phyloP scores from a whole-genome alignment of 805 yeast genomes.

The Zygoascus ofunaensis region DNA sequence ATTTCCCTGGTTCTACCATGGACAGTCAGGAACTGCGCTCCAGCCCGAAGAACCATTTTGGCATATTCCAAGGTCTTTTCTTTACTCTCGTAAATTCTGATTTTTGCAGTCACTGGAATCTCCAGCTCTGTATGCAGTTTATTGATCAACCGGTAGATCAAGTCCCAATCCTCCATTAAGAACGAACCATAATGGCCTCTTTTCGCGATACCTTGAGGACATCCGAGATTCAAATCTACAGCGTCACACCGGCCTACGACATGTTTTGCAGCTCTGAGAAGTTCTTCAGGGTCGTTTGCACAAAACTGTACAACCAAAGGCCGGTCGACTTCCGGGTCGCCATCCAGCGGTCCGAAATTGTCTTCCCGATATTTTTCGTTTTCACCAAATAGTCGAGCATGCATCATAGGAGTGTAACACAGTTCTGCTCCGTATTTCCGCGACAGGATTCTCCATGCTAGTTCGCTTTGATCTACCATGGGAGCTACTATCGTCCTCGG shows the following conservation, averaged over 20 bases:
- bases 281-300: slow-evolving; percentile 85
- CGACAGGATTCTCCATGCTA: slow-evolving; percentile 88
- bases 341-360: slow-evolving; percentile 61
- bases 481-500: slow-evolving; percentile 93
- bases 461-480: slow-evolving; percentile 95
- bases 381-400: slow-evolving; percentile 81
- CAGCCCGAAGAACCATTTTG: slow-evolving; percentile 77
- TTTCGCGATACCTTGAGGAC: slow-evolving; percentile 96
- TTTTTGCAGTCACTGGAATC: slow-evolving; percentile 91
- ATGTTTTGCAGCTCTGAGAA: slow-evolving; percentile 68
- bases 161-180: slow-evolving; percentile 93
- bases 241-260: slow-evolving; percentile 89
- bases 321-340: slow-evolving; percentile 57
- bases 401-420: slow-evolving; percentile 96
- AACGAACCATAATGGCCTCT: slow-evolving; percentile 95
- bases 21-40: slow-evolving; percentile 90
- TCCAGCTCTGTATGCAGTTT: slow-evolving; percentile 65
- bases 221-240: slow-evolving; percentile 89
- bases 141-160: slow-evolving; percentile 61
- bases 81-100: slow-evolving; percentile 77
- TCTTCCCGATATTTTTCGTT: slow-evolving; percentile 70
- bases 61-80: slow-evolving; percentile 82
- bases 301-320: slow-evolving; percentile 93
- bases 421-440: slow-evolving; percentile 86
- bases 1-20: slow-evolving; percentile 96